These are phyloP conservation scores for Vanrija sp. DNA, from an alignment of 1,284 basidiomycete species.

Conservation along the genomic window DNA sequence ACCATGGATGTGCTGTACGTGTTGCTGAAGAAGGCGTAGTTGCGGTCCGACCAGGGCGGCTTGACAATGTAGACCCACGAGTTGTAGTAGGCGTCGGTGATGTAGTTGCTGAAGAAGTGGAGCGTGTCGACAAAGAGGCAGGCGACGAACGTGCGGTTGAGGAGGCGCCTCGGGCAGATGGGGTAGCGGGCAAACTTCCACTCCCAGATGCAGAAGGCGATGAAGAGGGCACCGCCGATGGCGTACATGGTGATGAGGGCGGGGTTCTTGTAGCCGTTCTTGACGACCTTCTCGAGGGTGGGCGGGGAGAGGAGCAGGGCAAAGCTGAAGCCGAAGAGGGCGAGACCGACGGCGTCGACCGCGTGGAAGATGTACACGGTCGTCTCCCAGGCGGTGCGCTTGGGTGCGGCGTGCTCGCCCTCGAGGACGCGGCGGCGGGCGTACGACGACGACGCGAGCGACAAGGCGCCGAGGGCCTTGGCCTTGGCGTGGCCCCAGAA, in stretches of 20 bases:
- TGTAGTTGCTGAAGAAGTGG: slow-evolving; percentile 43
- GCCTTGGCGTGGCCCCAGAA: slow-evolving; percentile 46
- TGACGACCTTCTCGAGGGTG: slow-evolving; percentile 55
- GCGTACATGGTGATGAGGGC: slow-evolving; percentile 45
- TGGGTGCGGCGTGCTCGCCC: background rate
- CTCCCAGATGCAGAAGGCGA: slow-evolving; percentile 36
- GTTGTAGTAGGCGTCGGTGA: slow-evolving; percentile 45
- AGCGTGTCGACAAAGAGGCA: slow-evolving; percentile 44
- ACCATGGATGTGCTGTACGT: slow-evolving; percentile 42
- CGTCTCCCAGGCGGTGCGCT: slow-evolving; percentile 8
- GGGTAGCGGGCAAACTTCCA: slow-evolving; percentile 40
- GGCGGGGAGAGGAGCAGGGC: slow-evolving; percentile 65
- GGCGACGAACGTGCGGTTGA: slow-evolving; percentile 16
- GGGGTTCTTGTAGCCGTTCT: slow-evolving; percentile 45
- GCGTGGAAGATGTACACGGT: slow-evolving; percentile 27
- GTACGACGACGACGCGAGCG: slow-evolving; percentile 40
- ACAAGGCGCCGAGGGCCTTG: slow-evolving; percentile 34
- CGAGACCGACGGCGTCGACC: slow-evolving; percentile 58
- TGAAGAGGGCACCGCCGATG: slow-evolving; percentile 31
- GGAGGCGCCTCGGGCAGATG: slow-evolving; percentile 44
- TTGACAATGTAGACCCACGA: slow-evolving; percentile 47
- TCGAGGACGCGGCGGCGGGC: slow-evolving; percentile 6
- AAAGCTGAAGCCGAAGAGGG: slow-evolving; percentile 61
- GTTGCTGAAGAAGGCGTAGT: slow-evolving; percentile 38
- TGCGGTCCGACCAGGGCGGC: slow-evolving; percentile 23